Percentiles rank a stretch among this genome's conserved stretches.
These are phyloP conservation scores for Dendryphion nanum DNA, from an alignment of 2,329 filamentous ascomycete species.

Conservation along the genomic window DNA sequence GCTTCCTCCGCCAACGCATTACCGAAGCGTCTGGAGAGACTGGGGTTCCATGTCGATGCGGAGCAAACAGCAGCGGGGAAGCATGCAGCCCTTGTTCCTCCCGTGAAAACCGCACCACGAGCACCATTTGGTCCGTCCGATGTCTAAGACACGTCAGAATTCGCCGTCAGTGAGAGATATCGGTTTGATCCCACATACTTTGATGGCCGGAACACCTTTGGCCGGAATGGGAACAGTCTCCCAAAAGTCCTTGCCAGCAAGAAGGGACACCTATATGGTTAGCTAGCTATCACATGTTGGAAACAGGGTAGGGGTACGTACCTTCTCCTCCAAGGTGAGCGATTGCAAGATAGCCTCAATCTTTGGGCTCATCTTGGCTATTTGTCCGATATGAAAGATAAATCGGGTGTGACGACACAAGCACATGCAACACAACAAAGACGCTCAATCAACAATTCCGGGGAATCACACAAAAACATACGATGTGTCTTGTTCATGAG, in stretches of 20 bases:
- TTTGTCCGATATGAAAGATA: no score
- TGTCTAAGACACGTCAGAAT: slow-evolving; percentile 37
- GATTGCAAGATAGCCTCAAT: slow-evolving; percentile 30
- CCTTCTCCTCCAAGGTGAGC: slow-evolving; percentile 36
- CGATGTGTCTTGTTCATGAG: no score
- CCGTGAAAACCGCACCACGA: slow-evolving; percentile 62
- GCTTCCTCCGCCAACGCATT: slow-evolving; percentile 69
- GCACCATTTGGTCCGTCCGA: slow-evolving; percentile 70
- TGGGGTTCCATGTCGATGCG: slow-evolving; percentile 70
- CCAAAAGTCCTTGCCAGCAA: slow-evolving; percentile 61
- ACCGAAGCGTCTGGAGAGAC: slow-evolving; percentile 54
- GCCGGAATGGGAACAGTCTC: slow-evolving; percentile 61
- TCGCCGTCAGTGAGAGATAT: slow-evolving; percentile 11
- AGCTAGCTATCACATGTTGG: neutral
- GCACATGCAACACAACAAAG: neutral
- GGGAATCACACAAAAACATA: no score
- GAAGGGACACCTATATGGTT: slow-evolving; percentile 15
- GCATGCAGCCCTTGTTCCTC: slow-evolving; percentile 64
- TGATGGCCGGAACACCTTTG: slow-evolving; percentile 60
- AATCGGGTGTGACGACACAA: no score
- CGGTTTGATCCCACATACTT: slow-evolving; percentile 17
- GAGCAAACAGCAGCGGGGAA: slow-evolving; percentile 71
- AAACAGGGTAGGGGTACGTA: slow-evolving; percentile 3
- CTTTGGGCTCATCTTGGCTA: slow-evolving; percentile 22
- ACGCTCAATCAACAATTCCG: no score